Conservation (phyloP, 225 moss, liverwort and hornwort genomes). For the Marchantia polymorpha region DNA sequence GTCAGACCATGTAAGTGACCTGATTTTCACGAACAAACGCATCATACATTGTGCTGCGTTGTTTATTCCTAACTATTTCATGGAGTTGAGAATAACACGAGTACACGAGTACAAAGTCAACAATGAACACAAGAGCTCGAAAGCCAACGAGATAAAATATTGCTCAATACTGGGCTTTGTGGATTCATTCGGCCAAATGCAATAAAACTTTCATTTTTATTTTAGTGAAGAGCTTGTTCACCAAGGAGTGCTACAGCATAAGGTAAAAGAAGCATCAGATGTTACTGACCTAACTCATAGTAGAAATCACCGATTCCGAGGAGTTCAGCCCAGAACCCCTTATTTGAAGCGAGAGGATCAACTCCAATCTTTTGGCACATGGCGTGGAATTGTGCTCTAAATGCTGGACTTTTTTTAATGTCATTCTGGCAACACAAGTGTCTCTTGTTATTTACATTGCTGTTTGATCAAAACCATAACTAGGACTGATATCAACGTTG, state of each 20-base stretch:
- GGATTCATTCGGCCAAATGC: too few species aligned
- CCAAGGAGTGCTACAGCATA: too few species aligned
- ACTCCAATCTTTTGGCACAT: slow-evolving; percentile 97
- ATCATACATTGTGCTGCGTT: slow-evolving; percentile 21
- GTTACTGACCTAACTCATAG: slow-evolving; percentile 64
- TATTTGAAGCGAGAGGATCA: slow-evolving; percentile 93
- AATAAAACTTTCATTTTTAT: too few species aligned
- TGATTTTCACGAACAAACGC: slow-evolving; percentile 16
- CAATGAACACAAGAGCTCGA: too few species aligned
- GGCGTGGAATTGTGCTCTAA: slow-evolving; percentile 84
- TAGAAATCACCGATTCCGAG: slow-evolving; percentile 94
- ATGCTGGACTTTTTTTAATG: slow-evolving; percentile 86
- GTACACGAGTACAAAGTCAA: too few species aligned
- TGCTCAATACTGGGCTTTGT: too few species aligned
- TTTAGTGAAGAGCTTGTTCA: too few species aligned
- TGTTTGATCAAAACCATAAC: too few species aligned
- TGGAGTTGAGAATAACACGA: too few species aligned
- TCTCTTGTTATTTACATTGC: too few species aligned
- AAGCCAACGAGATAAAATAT: too few species aligned
- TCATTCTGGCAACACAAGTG: slow-evolving; percentile 50
- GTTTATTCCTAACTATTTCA: neutral
- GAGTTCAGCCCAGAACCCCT: slow-evolving; percentile 96
- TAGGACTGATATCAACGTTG: too few species aligned
- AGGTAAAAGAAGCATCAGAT: neutral
- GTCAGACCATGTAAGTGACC: slow-evolving; percentile 22